Conservation (phyloP, 2,329 filamentous ascomycete species). For the Emergomyces orientalis region DNA sequence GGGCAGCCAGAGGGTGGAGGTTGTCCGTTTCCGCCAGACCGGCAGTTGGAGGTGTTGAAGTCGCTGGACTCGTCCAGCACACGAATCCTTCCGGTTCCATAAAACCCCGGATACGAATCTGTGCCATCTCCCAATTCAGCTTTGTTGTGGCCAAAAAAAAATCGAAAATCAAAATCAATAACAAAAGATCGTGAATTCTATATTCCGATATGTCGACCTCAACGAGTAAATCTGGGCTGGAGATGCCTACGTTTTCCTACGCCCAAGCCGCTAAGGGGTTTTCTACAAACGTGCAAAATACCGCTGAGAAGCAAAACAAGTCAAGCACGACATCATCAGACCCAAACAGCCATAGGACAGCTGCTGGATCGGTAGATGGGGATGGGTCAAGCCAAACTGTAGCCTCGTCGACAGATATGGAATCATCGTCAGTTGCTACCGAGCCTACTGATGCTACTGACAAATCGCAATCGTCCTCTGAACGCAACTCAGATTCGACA, state of each 20-base stretch:
- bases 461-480: conserved; percentile 23
- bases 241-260: conserved; percentile 69
- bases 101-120: background rate
- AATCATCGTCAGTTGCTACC: conserved; percentile 37
- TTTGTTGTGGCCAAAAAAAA: too few relatives aligned
- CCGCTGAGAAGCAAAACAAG: conserved; percentile 24
- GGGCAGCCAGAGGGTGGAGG: conserved; percentile 13
- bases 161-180: too few relatives aligned
- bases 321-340: conserved; percentile 23
- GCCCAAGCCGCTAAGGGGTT: conserved; percentile 89
- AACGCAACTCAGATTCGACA: conserved; percentile 29
- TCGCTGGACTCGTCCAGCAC: conserved; percentile 4
- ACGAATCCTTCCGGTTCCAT: conserved; percentile 1
- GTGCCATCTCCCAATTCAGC: background rate
- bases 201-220: conserved; percentile 35
- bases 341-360: conserved; percentile 23
- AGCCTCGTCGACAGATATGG: conserved; percentile 15
- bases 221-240: conserved; percentile 25
- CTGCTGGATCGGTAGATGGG: conserved; percentile 25
- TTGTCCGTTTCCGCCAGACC: conserved; percentile 6
- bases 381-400: conserved; percentile 18
- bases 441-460: conserved; percentile 37
- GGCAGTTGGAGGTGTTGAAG: conserved; percentile 3
- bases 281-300: conserved; percentile 40
- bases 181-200: background rate